Evolutionary conservation across 176 grass and related monocot genomes (phyloP), one percentile per base, ranked within the genome.

Genomic region (Avena eriantha): DNA sequence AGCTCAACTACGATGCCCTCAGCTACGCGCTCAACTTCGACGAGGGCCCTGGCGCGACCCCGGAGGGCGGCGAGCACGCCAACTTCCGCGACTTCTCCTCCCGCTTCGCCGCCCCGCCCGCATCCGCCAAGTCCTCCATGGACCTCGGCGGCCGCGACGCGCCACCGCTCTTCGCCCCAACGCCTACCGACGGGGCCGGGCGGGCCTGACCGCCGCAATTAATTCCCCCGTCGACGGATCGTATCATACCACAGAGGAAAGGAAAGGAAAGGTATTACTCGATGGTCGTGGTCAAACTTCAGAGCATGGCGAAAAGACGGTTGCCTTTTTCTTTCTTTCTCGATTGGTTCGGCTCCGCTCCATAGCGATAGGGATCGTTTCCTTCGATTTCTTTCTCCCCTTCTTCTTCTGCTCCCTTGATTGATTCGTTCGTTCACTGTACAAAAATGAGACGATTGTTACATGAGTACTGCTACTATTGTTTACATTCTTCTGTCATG

Each of bases 1-100:
- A 85, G 86, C 90, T 88, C 86, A 91, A 88, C 43, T 98, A 98
- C 82, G 90, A 96, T 73, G 85, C 92, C 45, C 86, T 94, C 66
- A 98, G 93, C 93, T 98, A 98, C 80, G 84, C 96, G 57, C 92
- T 98, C 90, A 98, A 98, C 86, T 98, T 98, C 81, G 93, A 98
- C 54, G 93, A 98, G 71, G 96, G 96, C 31, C 93, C 94, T 77
- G 94, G 89, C 46, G 87, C 56, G 65, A 94, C 82, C 80, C 92
- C 94, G 22, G 94, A 96, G 80, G 14, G 3, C 47, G 94, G 85
- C 23, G 87, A 83, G 36, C 88, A 88, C 82, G 21, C 79, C 8
- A 90, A 77, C 45, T 95, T 82, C 92, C 93, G 94, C 79, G 97
- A 90, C 91, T 99, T 96, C 94, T 94, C 97, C 22, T 71, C 88